A percentile compares a stretch with the other conserved stretches of the same genome.
Conservation (phyloP, 2,329 filamentous ascomycete species). For the Amauroascus niger region DNA sequence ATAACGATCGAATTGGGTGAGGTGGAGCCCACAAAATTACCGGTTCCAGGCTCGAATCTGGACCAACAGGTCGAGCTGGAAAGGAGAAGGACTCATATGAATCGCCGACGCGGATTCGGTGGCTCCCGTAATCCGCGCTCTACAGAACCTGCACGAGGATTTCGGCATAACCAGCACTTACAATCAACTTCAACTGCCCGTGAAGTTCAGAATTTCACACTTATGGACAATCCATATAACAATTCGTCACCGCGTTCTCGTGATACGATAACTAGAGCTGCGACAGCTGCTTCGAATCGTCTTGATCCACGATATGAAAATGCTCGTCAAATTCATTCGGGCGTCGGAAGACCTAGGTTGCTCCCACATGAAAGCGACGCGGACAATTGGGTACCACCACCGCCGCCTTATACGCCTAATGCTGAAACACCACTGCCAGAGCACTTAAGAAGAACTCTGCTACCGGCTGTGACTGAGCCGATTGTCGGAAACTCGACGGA, state of each 20-base stretch:
- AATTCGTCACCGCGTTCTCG: slow-evolving; percentile 62
- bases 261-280: slow-evolving; percentile 60
- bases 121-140: neutral
- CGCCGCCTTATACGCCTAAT: slow-evolving; percentile 57
- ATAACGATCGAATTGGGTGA: slow-evolving; percentile 66
- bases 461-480: slow-evolving; percentile 23
- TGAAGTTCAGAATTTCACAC: slow-evolving; percentile 40
- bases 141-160: neutral
- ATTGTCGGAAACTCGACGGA: neutral
- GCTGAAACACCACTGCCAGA: slow-evolving; percentile 26
- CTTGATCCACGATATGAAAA: slow-evolving; percentile 38
- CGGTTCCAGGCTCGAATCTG: slow-evolving; percentile 64
- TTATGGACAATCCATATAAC: slow-evolving; percentile 61
- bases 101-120: slow-evolving; percentile 45
- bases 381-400: slow-evolving; percentile 79
- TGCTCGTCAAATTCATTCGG: slow-evolving; percentile 10
- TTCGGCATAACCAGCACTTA: slow-evolving; percentile 24
- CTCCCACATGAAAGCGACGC: slow-evolving; percentile 79
- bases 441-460: slow-evolving; percentile 27
- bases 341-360: slow-evolving; percentile 43
- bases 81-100: slow-evolving; percentile 60
- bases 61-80: slow-evolving; percentile 72
- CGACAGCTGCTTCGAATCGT: slow-evolving; percentile 63
- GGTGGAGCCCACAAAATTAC: slow-evolving; percentile 56
- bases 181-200: slow-evolving; percentile 22